Base-by-base conservation (phyloP, 441 rosid species). In the Euphorbia corollata region DNA sequence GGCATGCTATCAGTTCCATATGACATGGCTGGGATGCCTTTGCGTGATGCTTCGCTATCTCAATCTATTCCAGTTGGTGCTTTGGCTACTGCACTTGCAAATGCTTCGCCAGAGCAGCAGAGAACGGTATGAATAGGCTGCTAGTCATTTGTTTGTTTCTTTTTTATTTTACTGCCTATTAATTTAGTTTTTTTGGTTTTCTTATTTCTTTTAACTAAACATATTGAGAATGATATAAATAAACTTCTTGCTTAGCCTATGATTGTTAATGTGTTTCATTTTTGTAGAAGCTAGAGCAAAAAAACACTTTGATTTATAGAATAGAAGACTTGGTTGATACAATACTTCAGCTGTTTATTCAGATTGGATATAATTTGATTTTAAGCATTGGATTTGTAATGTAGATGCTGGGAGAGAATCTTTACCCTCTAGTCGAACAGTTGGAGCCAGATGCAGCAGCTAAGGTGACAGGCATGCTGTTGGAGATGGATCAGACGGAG, bases 401-500 rank as follows among this genome's bases (percentile, higher is more conserved):
- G 51, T 12, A 89, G 97, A 82, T 91, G 94, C 74, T 91, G 43
- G 96, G 97, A 10, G 94, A 91, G 85, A 89, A 78, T 80, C 89
- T 91, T 56, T 91, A 91, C 75, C 97, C 96, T 5, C 88, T 84
- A 16, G 97, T 89, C 34, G 96, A 91, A 41, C 91, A 86, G 79
- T 80, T 91, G 59, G 92, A 91, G 78, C 87, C 86, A 58, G 94
- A 87, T 38, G 81, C 88, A 15, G 91, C 92, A 18, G 97, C 92
- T 32, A 91, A 91, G 77, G 96, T 91, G 54, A 87, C 97, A 1
- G 94, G 96, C 41, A 91, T 91, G 97, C 96, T 91, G 65, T 74
- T 91, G 75, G 97, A 91, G 73, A 91, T 91, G 97, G 97, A 91
- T 60, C 94, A 89, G 79, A 84, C 96, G 0, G 96, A 87, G 84